phyloP scores from a whole-genome alignment of 768 basidiomycete species.

The Stropharia rugosoannulata region DNA sequence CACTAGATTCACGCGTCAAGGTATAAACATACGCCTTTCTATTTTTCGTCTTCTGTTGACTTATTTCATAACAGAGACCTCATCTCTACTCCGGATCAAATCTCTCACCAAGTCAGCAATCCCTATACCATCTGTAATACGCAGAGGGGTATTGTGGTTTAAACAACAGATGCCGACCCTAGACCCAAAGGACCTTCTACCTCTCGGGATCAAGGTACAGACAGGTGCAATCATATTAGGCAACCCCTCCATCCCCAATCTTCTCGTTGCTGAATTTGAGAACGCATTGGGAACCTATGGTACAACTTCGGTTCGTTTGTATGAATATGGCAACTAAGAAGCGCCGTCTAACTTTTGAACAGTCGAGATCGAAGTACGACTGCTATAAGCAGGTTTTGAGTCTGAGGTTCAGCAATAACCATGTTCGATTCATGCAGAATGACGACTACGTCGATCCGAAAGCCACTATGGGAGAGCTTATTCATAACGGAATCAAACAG shows the following conservation, averaged over 20 bases:
- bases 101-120: slow-evolving; percentile 27
- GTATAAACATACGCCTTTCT: slow-evolving; percentile 21
- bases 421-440: slow-evolving; percentile 72
- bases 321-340: slow-evolving; percentile 7
- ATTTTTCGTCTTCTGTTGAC: not conserved
- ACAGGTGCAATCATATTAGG: slow-evolving; percentile 85
- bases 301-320: slow-evolving; percentile 59
- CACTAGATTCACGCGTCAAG: slow-evolving; percentile 40
- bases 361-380: slow-evolving; percentile 84
- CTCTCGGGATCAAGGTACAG: slow-evolving; percentile 74
- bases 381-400: slow-evolving; percentile 78
- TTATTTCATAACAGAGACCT: slow-evolving; percentile 17
- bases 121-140: slow-evolving; percentile 35
- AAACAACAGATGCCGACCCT: slow-evolving; percentile 65
- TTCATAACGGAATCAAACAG: slow-evolving; percentile 57
- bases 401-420: slow-evolving; percentile 65
- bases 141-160: slow-evolving; percentile 48
- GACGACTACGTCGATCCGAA: slow-evolving; percentile 71
- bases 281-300: slow-evolving; percentile 79
- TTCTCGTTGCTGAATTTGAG: slow-evolving; percentile 81
- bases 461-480: slow-evolving; percentile 59
- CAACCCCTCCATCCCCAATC: slow-evolving; percentile 79
- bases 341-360: not conserved
- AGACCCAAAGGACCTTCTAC: slow-evolving; percentile 83
- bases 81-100: slow-evolving; percentile 28